Base-by-base conservation (phyloP, 768 basidiomycete genomes). In the Amanita rimosa region DNA sequence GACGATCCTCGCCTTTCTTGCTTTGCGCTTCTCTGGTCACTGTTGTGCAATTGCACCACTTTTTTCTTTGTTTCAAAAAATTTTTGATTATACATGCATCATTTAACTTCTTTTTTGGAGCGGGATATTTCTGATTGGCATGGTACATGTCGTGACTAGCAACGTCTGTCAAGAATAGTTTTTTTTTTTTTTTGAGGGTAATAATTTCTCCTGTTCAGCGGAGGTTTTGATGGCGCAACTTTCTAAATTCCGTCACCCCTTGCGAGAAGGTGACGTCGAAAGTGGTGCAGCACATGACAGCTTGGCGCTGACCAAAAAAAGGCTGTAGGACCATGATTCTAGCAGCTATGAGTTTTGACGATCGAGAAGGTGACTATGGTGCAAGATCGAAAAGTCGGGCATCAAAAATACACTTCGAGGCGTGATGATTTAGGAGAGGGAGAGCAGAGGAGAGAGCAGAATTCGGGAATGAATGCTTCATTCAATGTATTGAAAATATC, bases 1-100 rank as follows among this genome's bases (percentile, higher is more conserved):
- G 47, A 48, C 19, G 46, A 48, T 48, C 39, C 7, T 40, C 37
- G 29, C 19, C 31, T 35, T 27, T 48, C 16, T 14, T 39, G 22
- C 14, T 48, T 19, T 17, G 14, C 9, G 17, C 24, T 22, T 11
- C 24, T 27, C 22, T 40, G 22, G 17, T 29, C n/a, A 39, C 16
- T 6, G 17, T 14, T 21, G 22, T 21, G 7, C n/a, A n/a, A n/a
- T 22, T 33, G 31, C 31, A 31, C 31, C 21, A 29, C 29, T 10
- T 37, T 26, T 26, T 26, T 26, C 26, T 26, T 22, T 22, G 2
- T 22, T 22, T 22, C 5, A 22, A 26, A 4, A n/a, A n/a, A n/a
- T n/a, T n/a, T n/a, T n/a, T n/a, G n/a, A n/a, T n/a, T n/a, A n/a
- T 29, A 16, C 11, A 48, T 41, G 10, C 46, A 36, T 26, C 13